phyloP scores from a whole-genome alignment of 2,329 filamentous ascomycete species.

The Diaporthe citrichinensis region DNA sequence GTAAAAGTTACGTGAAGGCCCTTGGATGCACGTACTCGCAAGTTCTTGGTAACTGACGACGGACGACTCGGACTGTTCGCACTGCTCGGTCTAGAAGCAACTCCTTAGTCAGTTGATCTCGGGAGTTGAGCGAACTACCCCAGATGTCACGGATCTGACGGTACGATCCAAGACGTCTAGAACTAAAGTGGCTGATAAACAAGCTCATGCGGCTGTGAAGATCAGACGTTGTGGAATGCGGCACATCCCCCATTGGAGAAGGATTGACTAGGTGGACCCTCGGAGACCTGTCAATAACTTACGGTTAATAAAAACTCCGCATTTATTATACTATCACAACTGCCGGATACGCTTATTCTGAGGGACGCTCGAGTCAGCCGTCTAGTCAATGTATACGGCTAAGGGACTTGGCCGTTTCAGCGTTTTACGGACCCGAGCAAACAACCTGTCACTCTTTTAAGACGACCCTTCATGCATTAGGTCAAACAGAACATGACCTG shows the following conservation, averaged over 20 bases:
- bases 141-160: background rate
- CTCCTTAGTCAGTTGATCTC: background rate
- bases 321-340: background rate
- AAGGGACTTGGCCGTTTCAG: slow-evolving; percentile 28
- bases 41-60: background rate
- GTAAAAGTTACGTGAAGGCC: background rate
- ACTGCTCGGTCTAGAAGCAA: background rate
- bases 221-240: slow-evolving; percentile 2
- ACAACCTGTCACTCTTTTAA: slow-evolving; percentile 10
- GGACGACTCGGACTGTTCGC: background rate
- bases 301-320: slow-evolving; percentile 3
- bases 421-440: background rate
- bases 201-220: slow-evolving; percentile 17
- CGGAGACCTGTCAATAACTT: background rate
- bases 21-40: background rate
- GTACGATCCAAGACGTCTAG: background rate
- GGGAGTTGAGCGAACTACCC: slow-evolving; percentile 10
- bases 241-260: slow-evolving; percentile 4
- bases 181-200: background rate
- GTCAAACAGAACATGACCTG: background rate
- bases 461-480: background rate
- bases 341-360: background rate
- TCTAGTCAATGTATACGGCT: background rate
- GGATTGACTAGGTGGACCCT: background rate
- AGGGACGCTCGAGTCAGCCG: background rate